These are phyloP conservation scores for Haberlea rhodopensis DNA, from an alignment of 257 asterid species.

Conservation along the genomic window DNA sequence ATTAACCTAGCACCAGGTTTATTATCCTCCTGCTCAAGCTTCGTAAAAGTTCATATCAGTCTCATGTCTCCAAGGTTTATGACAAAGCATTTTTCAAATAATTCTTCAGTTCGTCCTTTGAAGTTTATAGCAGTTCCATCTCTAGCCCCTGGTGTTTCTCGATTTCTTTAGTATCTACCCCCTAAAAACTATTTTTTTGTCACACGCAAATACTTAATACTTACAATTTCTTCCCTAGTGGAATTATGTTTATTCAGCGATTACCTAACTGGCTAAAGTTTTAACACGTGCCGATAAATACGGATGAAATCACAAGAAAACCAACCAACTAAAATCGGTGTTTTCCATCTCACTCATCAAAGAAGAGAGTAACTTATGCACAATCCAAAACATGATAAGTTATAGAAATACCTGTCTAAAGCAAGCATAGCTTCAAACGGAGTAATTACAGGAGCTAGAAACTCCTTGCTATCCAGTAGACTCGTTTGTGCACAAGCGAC, in stretches of 20 bases:
- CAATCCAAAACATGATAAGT: slow-evolving; percentile 22
- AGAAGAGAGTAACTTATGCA: background rate
- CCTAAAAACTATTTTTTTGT: background rate
- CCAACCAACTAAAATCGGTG: background rate
- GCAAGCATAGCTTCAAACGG: slow-evolving; percentile 96
- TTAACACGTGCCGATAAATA: slow-evolving; percentile 8
- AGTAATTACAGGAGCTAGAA: slow-evolving; percentile 94
- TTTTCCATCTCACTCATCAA: background rate
- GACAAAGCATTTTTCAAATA: background rate
- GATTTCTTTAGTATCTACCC: background rate
- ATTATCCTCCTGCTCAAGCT: background rate
- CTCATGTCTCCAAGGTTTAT: slow-evolving; percentile 6
- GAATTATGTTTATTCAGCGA: background rate
- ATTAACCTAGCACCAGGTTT: background rate
- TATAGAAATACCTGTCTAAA: slow-evolving; percentile 56
- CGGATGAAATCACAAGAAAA: slow-evolving; percentile 13
- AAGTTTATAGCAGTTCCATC: slow-evolving; percentile 1
- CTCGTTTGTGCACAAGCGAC: slow-evolving; percentile 95
- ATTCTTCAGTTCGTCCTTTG: background rate
- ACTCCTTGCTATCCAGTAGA: slow-evolving; percentile 89
- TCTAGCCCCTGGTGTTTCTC: background rate
- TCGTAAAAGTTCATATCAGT: slow-evolving; percentile 1
- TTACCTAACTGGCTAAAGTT: slow-evolving; percentile 16
- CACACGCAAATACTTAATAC: background rate
- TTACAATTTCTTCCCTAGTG: background rate